Evolutionary conservation across 2,329 filamentous ascomycete species (phyloP), one percentile per base, ranked within the genome.

Genomic region (Sclerotinia sclerotiorum): DNA sequence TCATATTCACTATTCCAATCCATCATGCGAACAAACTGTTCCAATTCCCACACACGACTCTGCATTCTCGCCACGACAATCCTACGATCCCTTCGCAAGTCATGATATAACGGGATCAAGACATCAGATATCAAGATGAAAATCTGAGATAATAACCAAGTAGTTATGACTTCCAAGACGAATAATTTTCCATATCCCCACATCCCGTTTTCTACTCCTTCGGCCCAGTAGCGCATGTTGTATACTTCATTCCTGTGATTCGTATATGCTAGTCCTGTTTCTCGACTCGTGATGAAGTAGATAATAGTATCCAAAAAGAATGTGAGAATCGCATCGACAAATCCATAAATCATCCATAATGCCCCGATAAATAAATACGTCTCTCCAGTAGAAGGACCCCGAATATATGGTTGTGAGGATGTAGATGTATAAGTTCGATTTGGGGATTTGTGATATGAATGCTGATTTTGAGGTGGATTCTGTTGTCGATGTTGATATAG

Each of bases 111-210:
- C 13, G 65, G 65, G 13, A 67, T 19, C 10, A 63, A 19, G 21
- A 24, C 42, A 8, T 67, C 57, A 10, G 42, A 44, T 15, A 54
- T 39, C 19, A 62, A 29, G 2, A 46, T 13, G 11, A 62, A 67
- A 5, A 24, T 44, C 48, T 63, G 65, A 13, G 57, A 63, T 5
- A 67, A n/a, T 5, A 67, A 8, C 65, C 65, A 67, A 1, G 65
- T 63, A 8, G 49, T 21, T 3, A 61, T 19, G 10, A 51, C 7
- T 32, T 67, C 65, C 24, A 44, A 13, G 5, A 17, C 48, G 11
- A 67, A 35, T 11, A 67, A 17, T 11, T 29, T 51, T 17, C 44
- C n/a, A n/a, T 35, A 48, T 1, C 48, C 21, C 46, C 5, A 24
- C 3, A 67, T 42, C 7, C 46, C n/a, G 8, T 24, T 29, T 19